Conservation (phyloP, 768 basidiomycete species). For the Pisolithus microcarpus region DNA sequence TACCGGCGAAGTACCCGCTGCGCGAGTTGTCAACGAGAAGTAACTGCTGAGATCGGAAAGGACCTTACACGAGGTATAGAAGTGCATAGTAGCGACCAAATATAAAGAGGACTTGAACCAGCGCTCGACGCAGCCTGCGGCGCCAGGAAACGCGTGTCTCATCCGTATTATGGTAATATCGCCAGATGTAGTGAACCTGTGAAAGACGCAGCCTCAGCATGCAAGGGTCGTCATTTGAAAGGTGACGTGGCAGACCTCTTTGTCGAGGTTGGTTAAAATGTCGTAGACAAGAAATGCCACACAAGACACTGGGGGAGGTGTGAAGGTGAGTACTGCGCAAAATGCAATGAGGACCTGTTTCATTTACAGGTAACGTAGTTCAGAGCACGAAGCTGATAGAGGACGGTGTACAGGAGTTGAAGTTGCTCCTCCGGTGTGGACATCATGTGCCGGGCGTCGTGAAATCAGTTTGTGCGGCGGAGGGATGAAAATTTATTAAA, state of each 20-base stretch:
- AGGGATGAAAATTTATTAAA: no score
- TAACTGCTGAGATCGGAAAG: no score
- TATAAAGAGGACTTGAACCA: slow-evolving; percentile 14
- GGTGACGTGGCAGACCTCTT: slow-evolving; percentile 8
- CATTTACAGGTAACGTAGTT: not conserved
- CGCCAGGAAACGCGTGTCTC: not conserved
- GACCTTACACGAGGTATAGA: slow-evolving; percentile 14
- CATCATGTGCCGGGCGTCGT: not conserved
- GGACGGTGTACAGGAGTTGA: not conserved
- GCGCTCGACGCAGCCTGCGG: not conserved
- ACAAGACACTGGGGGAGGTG: not conserved
- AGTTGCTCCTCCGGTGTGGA: not conserved
- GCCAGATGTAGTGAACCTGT: slow-evolving; percentile 16
- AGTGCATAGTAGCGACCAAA: slow-evolving; percentile 21
- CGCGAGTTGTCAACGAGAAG: not conserved
- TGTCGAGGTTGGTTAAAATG: slow-evolving; percentile 15
- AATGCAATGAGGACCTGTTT: not conserved
- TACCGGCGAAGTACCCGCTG: not conserved
- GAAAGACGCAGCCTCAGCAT: not conserved
- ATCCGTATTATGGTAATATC: not conserved
- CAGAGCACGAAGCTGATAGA: not conserved
- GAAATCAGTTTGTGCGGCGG: no score
- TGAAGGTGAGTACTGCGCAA: no score
- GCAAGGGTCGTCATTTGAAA: not conserved
- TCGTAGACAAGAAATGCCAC: not conserved